Conservation (phyloP, 108 stramenopile species). For the Skeletonema costatum region DNA sequence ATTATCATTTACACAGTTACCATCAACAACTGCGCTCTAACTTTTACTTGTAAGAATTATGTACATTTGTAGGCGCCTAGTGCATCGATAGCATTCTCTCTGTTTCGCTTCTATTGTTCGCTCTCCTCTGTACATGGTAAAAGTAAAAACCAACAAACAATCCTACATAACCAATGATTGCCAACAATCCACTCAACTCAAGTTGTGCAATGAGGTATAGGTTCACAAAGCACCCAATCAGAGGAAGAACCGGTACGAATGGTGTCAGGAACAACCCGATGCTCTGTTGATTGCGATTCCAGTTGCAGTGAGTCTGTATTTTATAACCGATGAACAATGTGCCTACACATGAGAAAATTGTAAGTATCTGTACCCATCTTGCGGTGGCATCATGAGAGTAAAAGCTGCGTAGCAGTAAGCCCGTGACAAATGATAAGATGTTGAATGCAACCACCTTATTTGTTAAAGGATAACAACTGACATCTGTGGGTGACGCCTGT, state of each 20-base stretch:
- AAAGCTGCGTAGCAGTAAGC: slow-evolving; percentile 33
- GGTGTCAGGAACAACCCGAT: slow-evolving; percentile 64
- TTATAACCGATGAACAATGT: slow-evolving; percentile 11
- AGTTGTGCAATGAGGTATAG: slow-evolving; percentile 87
- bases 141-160: slow-evolving; percentile 55
- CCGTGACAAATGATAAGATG: slow-evolving; percentile 26
- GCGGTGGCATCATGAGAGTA: slow-evolving; percentile 11
- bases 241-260: slow-evolving; percentile 66
- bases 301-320: slow-evolving; percentile 24
- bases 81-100: slow-evolving; percentile 21
- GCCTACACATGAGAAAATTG: slow-evolving; percentile 14
- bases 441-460: slow-evolving; percentile 23
- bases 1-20: slow-evolving; percentile 35
- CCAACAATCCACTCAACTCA: slow-evolving; percentile 53
- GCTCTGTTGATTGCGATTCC: slow-evolving; percentile 6
- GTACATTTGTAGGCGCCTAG: background rate
- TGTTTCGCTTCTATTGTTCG: background rate
- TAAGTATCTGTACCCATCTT: slow-evolving; percentile 1
- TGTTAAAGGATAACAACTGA: slow-evolving; percentile 9
- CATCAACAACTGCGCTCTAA: slow-evolving; percentile 1
- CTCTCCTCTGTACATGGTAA: slow-evolving; percentile 9
- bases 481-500: slow-evolving; percentile 22
- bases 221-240: slow-evolving; percentile 82
- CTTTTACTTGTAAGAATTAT: background rate
- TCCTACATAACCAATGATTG: slow-evolving; percentile 63